Evolutionary conservation across 1,284 basidiomycete genomes (phyloP), one percentile per base, ranked within the genome.

Genomic region (Rhodotorula sp.): DNA sequence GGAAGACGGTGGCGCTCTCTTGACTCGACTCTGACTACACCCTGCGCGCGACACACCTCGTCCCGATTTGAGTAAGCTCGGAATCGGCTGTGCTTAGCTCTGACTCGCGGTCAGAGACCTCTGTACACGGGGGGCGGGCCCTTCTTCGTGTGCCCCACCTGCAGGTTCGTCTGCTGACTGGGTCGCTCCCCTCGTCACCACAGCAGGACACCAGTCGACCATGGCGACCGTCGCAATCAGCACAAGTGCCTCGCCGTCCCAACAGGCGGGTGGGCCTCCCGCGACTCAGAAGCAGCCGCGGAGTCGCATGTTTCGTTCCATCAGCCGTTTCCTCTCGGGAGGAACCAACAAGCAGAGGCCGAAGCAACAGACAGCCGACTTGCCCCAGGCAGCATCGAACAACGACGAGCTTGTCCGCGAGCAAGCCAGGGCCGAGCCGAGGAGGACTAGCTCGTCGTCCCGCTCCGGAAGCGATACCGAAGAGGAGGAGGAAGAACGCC

Each of bases 261-360:
- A n/a, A 26, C 10, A n/a, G 47, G 59, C 26, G 47, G 26, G 26
- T 19, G 28, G 28, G 28, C 63, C 54, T 14, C 45, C 54, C 52
- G 14, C 19, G 3, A 10, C 26, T 5, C n/a, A n/a, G 7, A 60
- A 60, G 64, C 31, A 23, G 26, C 48, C 59, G 14, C 28, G 48
- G 47, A 70, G 66, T 56, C 38, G 63, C 14, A 45, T 73, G 7
- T 67, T 73, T 34, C 54, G 64, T 2, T 65, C 65, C 48, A 67
- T 72, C 62, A 64, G 65, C 28, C 57, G 71, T 16, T 72, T 72
- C 62, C 65, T 70, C 15, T 60, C 57, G 10, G 71, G 68, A 31
- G 64, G 52, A 7, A 62, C 57, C 31, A 50, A 31, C n/a, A 71
- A 68, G 64, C 48, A 62, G 63, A 61, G 69, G 5, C 64, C 68